Evolutionary conservation across 306 rosid genomes (phyloP).

Genomic region (Vicia faba): DNA sequence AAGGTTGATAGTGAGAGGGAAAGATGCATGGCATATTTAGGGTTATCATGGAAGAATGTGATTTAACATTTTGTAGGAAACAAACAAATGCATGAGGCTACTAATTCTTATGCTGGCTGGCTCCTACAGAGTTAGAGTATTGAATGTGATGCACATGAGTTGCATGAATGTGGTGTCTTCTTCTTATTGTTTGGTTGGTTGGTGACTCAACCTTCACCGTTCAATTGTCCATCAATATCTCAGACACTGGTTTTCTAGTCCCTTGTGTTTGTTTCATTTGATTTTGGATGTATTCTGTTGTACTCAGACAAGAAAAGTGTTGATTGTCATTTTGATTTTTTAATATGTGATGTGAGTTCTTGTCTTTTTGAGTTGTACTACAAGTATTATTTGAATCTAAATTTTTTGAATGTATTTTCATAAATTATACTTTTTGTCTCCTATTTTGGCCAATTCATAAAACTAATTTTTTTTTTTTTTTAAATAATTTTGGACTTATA

Average conservation of each 20-base stretch:
- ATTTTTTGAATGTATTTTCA: too few species aligned
- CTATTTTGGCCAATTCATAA: too few species aligned
- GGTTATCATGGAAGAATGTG: not conserved
- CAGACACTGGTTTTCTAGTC: not conserved
- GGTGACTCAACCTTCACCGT: slow-evolving; percentile 30
- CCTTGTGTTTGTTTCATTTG: not conserved
- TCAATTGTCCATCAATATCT: slow-evolving; percentile 7
- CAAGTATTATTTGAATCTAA: too few species aligned
- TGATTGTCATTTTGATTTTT: too few species aligned
- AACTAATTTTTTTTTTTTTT: too few species aligned
- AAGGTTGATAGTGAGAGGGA: not conserved
- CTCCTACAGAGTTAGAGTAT: not conserved
- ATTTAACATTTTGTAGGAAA: not conserved
- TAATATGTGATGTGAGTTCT: too few species aligned
- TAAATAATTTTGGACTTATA: too few species aligned
- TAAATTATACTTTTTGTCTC: too few species aligned
- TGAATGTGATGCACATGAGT: not conserved
- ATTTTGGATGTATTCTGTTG: too few species aligned
- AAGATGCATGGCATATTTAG: not conserved
- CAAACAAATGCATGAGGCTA: slow-evolving; percentile 19
- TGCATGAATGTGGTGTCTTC: not conserved
- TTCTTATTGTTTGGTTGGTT: not conserved
- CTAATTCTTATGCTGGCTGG: not conserved
- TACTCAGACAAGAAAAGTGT: too few species aligned
- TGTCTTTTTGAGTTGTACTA: too few species aligned